Percentiles rank a stretch among this genome's conserved stretches.
Conservation (phyloP, 257 asterid species). For the Ilex asprella region DNA sequence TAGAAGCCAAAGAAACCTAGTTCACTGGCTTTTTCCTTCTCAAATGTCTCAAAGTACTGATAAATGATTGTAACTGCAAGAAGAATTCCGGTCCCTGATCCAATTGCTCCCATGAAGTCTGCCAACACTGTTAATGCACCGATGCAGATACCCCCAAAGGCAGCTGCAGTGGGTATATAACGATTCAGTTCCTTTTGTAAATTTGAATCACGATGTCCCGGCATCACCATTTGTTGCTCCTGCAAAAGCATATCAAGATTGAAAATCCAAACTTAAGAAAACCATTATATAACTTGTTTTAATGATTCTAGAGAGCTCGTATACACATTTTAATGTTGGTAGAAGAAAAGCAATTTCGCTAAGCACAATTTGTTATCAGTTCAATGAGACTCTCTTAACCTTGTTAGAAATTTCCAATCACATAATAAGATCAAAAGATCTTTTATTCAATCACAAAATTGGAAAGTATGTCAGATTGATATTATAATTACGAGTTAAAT, state of each 20-base stretch:
- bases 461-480: no score
- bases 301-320: no score
- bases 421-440: no score
- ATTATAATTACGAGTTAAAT: no score
- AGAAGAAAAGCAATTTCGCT: no score
- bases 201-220: constrained; percentile 66
- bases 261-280: neutral
- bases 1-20: constrained; percentile 67
- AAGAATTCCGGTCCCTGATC: constrained; percentile 69
- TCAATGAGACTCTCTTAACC: no score
- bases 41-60: constrained; percentile 70
- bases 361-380: no score
- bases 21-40: constrained; percentile 75
- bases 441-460: no score
- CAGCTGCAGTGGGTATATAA: constrained; percentile 70
- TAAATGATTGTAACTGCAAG: constrained; percentile 68
- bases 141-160: constrained; percentile 70
- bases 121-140: constrained; percentile 73
- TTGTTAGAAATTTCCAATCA: no score
- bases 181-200: constrained; percentile 62
- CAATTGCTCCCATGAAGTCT: constrained; percentile 70
- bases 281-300: no score
- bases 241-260: constrained; percentile 16
- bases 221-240: constrained; percentile 92
- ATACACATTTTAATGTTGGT: no score